Evolutionary conservation across 345 rosid species (phyloP).

Genomic region (Aquilaria sinensis): DNA sequence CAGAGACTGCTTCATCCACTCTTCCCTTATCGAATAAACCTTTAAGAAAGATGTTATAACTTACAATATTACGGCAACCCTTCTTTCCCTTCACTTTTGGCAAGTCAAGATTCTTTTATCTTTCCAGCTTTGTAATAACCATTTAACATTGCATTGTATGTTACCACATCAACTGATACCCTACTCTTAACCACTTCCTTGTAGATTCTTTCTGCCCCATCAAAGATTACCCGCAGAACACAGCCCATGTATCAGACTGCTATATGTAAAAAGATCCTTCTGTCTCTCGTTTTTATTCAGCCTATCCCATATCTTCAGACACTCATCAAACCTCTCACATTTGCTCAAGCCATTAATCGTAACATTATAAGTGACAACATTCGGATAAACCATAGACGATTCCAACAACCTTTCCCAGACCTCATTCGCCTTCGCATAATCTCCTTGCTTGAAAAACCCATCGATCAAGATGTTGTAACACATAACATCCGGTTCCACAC

Average conservation of each 20-base stretch:
- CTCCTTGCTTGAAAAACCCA: slow-evolving; percentile 50
- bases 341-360: slow-evolving; percentile 83
- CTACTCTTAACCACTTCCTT: slow-evolving; percentile 55
- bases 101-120: slow-evolving; percentile 57
- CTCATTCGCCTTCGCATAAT: slow-evolving; percentile 42
- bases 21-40: slow-evolving; percentile 61
- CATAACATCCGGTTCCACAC: slow-evolving; percentile 48
- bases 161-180: slow-evolving; percentile 50
- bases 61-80: slow-evolving; percentile 44
- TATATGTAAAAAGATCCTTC: slow-evolving; percentile 62
- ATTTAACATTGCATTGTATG: slow-evolving; percentile 69
- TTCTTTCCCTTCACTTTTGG: slow-evolving; percentile 70
- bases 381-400: slow-evolving; percentile 52
- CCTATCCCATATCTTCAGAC: slow-evolving; percentile 70
- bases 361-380: slow-evolving; percentile 68
- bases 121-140: slow-evolving; percentile 62
- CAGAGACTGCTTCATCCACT: slow-evolving; percentile 57
- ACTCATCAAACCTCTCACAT: slow-evolving; percentile 59
- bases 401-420: slow-evolving; percentile 57
- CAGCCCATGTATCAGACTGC: slow-evolving; percentile 63
- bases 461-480: slow-evolving; percentile 75
- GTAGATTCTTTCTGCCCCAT: slow-evolving; percentile 59
- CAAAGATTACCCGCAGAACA: slow-evolving; percentile 54
- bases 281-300: slow-evolving; percentile 59
- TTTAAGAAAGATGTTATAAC: slow-evolving; percentile 67